Base-by-base conservation (phyloP, 2,329 filamentous ascomycete species). In the Pyrenochaeta sp. region DNA sequence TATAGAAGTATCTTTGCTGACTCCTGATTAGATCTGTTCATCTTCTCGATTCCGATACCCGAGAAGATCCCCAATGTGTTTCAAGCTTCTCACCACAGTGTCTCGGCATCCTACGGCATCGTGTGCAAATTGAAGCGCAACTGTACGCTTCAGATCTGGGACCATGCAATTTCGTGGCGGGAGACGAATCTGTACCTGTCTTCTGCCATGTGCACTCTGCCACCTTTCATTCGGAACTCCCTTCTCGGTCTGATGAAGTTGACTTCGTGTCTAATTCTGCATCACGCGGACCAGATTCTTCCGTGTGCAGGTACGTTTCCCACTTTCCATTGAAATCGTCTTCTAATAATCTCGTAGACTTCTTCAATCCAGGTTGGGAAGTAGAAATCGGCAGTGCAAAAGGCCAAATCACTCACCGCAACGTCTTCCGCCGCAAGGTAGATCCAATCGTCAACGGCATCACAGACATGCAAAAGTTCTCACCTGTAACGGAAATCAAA, bases 381-480 rank as follows among this genome's bases (percentile, higher is more conserved):
- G 74, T 80, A 3, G 82, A 85, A 54, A 80, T 85, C 18, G 82
- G 82, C 26, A 84, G 80, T 9, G 76, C 77, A 41, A 77, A 83
- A 53, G 82, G 82, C 13, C 72, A 73, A 11, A 73, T 84, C 27
- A 77, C 80, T 41, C 81, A 82, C 57, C 77, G 80, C 47, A 82
- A 81, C 44, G 72, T 74, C 7, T 85, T 84, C 72, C 72, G 72
- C 32, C 76, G 81, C 37, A 84, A 84, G 60, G 80, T 86, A 29
- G 82, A 85, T 51, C 83, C 83, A 1, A 81, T 86, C 23, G 82
- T 85, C 51, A 86, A 86, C 57, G 83, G 83, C 36, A 85, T 86
- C 51, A 79, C 79, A 35, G 81, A 86, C 58, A 85, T 84, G 81
- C 80, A 82, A 34, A 81, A 80, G 45, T 86, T 86, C 61, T 68